Conservation (phyloP, 768 basidiomycete genomes). For the Inosperma sp. region DNA sequence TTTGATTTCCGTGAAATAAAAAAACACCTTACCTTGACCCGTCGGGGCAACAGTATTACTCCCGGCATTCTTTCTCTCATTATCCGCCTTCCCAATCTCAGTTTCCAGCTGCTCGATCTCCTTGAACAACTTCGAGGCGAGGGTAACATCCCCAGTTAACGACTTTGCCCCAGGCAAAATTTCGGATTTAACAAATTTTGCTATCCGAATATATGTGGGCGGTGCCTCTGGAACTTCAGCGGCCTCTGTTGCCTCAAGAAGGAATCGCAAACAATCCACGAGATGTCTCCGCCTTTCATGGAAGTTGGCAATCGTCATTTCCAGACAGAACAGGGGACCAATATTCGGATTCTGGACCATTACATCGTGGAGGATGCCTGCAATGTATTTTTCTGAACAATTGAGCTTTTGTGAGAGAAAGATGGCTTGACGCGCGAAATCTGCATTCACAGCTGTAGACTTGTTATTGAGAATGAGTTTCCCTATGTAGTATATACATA, state of each 20-base stretch:
- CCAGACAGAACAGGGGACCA: constrained; percentile 51
- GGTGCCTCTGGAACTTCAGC: constrained; percentile 42
- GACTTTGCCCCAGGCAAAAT: constrained; percentile 40
- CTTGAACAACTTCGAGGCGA: constrained; percentile 55
- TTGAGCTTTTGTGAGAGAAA: constrained; percentile 79
- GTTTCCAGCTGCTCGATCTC: constrained; percentile 59
- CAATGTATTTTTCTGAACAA: constrained; percentile 78
- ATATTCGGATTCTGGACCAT: constrained; percentile 65
- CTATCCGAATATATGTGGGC: constrained; percentile 47
- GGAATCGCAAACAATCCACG: constrained; percentile 62
- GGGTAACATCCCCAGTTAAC: constrained; percentile 35
- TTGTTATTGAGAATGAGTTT: constrained; percentile 60
- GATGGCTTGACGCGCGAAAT: constrained; percentile 72
- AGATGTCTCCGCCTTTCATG: constrained; percentile 67
- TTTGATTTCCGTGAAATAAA: background rate
- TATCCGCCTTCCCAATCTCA: constrained; percentile 49
- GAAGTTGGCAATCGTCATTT: constrained; percentile 60
- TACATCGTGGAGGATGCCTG: constrained; percentile 60
- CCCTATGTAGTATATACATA: constrained; percentile 38
- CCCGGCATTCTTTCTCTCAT: constrained; percentile 57
- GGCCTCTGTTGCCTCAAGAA: constrained; percentile 60
- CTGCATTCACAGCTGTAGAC: constrained; percentile 67
- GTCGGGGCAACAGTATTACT: constrained; percentile 54
- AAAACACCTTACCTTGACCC: constrained; percentile 45
- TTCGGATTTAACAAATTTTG: constrained; percentile 51